phyloP scores from a whole-genome alignment of 1,139 yeast genomes.

The Scheffersomyces titani region DNA sequence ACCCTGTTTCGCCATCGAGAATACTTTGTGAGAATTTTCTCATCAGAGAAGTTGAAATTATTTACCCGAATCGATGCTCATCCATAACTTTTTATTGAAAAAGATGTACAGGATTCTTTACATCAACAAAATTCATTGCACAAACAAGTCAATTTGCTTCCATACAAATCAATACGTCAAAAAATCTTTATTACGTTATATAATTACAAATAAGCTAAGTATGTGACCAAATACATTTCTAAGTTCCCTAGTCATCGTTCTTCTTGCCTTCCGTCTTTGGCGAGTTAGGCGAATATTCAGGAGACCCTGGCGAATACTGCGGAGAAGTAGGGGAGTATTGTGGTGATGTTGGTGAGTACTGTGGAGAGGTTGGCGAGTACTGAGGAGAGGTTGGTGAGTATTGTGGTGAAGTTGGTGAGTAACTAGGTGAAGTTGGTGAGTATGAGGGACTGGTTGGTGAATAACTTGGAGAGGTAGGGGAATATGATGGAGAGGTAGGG shows the following conservation, averaged over 20 bases:
- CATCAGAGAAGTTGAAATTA: no score
- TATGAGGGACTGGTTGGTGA: slow-evolving; percentile 55
- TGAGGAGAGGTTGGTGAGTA: slow-evolving; percentile 77
- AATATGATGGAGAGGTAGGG: slow-evolving; percentile 61
- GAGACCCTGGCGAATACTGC: slow-evolving; percentile 16
- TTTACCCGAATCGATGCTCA: background rate
- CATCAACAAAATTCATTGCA: background rate
- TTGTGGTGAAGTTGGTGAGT: slow-evolving; percentile 74
- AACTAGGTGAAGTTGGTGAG: slow-evolving; percentile 70
- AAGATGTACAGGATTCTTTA: background rate
- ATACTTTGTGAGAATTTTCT: no score
- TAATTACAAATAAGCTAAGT: slow-evolving; percentile 1
- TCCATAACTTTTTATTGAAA: background rate
- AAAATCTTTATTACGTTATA: background rate
- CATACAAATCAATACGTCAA: background rate
- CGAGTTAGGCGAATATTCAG: slow-evolving; percentile 13
- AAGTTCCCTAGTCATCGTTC: background rate
- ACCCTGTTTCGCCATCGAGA: background rate
- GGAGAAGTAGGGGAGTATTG: slow-evolving; percentile 18
- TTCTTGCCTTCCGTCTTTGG: slow-evolving; percentile 13
- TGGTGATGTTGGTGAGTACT: slow-evolving; percentile 27
- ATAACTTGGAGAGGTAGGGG: slow-evolving; percentile 61
- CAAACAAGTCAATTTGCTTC: background rate
- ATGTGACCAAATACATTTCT: background rate
- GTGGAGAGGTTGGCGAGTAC: slow-evolving; percentile 63